These are phyloP conservation scores for Scutellaria minor DNA, from an alignment of 257 asterid genomes.

Conservation along the genomic window DNA sequence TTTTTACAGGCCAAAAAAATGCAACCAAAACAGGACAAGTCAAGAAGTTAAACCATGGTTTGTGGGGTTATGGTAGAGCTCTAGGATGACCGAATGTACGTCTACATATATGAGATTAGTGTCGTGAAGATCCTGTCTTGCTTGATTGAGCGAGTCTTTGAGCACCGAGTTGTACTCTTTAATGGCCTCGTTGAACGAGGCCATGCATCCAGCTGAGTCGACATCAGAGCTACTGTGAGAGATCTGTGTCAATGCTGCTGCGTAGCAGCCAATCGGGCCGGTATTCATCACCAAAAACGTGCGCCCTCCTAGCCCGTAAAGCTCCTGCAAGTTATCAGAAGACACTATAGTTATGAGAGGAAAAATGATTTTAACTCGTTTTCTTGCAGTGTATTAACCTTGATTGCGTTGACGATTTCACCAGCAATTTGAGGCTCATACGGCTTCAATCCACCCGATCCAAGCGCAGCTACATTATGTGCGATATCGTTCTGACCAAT, in stretches of 20 bases:
- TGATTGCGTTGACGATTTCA: conserved; percentile 52
- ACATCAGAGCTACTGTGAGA: conserved; percentile 53
- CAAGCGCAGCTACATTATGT: conserved; percentile 44
- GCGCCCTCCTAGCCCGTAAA: conserved; percentile 61
- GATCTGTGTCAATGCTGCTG: conserved; percentile 46
- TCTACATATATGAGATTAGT: conserved; percentile 57
- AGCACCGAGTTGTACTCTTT: conserved; percentile 58
- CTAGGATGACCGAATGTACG: conserved; percentile 51
- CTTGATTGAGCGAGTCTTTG: conserved; percentile 43
- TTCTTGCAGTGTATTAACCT: conserved; percentile 41
- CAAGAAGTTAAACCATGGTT: conserved; percentile 44
- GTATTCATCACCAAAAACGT: conserved; percentile 63
- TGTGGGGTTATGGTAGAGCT: conserved; percentile 56
- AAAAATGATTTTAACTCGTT: neutral
- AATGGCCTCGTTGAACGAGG: conserved; percentile 60
- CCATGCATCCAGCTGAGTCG: conserved; percentile 63
- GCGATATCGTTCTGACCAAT: conserved; percentile 78
- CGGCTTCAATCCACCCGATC: conserved; percentile 50
- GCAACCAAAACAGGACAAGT: neutral
- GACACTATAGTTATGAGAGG: too few species aligned
- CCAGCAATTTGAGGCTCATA: conserved; percentile 50
- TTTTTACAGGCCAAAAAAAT: neutral
- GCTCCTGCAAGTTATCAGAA: conserved; percentile 45
- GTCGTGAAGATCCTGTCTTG: conserved; percentile 43
- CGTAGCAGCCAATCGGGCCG: conserved; percentile 75